Evolutionary conservation across 2,329 filamentous ascomycete genomes (phyloP).

Genomic region (Colletotrichum filicis): DNA sequence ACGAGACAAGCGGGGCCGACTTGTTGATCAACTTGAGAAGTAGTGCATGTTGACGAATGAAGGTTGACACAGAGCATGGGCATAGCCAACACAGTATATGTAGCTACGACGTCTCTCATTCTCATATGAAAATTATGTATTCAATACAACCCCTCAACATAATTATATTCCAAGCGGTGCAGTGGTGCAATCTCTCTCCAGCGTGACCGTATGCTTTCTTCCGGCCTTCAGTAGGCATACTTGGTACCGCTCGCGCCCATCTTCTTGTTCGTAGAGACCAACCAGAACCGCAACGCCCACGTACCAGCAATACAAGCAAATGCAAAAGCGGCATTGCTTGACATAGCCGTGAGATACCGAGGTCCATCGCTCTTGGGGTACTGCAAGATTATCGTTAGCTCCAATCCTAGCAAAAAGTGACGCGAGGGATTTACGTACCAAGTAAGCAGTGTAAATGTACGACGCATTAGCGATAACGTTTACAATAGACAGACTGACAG

Average conservation of each 20-base stretch:
- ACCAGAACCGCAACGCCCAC: conserved; percentile 41
- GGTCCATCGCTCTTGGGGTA: conserved; percentile 53
- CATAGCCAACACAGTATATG: no score
- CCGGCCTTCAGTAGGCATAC: conserved; percentile 33
- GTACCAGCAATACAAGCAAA: conserved; percentile 40
- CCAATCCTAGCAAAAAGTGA: no score
- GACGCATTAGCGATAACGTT: conserved; percentile 55
- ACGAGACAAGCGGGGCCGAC: no score
- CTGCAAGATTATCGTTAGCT: not conserved
- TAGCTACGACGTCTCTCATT: no score
- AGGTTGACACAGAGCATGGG: no score
- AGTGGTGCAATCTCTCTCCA: no score
- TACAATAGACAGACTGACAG: conserved; percentile 53
- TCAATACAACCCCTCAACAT: no score
- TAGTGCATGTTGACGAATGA: no score
- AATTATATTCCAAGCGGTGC: fast-evolving
- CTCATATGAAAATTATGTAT: no score
- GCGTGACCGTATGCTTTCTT: no score
- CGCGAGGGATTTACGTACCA: conserved; percentile 30
- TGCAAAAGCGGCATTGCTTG: conserved; percentile 41
- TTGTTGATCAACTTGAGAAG: no score
- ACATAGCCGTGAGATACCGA: conserved; percentile 53
- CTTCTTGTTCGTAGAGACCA: conserved; percentile 40
- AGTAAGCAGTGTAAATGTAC: conserved; percentile 58
- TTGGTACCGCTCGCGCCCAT: conserved; percentile 34